These are phyloP conservation scores for Coemansia sp. DNA, from an alignment of 192 early-diverging fungal genomes.

Conservation along the genomic window DNA sequence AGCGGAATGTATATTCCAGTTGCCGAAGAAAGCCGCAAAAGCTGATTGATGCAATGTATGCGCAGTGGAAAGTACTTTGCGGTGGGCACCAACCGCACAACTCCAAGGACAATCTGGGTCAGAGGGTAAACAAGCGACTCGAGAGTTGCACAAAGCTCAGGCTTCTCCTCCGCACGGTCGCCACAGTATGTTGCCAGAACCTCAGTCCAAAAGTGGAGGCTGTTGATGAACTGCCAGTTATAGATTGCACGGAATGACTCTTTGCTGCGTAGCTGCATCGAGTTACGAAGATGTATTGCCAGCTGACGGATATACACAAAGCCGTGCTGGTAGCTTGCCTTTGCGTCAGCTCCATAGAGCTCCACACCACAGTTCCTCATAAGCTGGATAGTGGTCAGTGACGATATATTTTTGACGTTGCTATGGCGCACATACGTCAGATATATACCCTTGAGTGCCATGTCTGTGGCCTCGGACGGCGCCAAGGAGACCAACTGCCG, in stretches of 20 bases:
- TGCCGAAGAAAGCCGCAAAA: slow-evolving; percentile 70
- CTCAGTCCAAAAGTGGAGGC: slow-evolving; percentile 86
- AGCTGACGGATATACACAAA: slow-evolving; percentile 93
- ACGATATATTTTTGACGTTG: slow-evolving; percentile 76
- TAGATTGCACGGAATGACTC: slow-evolving; percentile 88
- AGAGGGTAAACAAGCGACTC: slow-evolving; percentile 87
- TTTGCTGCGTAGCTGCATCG: slow-evolving; percentile 82
- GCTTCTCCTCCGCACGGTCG: slow-evolving; percentile 55
- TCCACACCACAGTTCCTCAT: slow-evolving; percentile 94
- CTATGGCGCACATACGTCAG: slow-evolving; percentile 76
- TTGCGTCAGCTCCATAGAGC: slow-evolving; percentile 75
- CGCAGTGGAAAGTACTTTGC: slow-evolving; percentile 91
- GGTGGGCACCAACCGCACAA: slow-evolving; percentile 81
- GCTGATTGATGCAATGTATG: slow-evolving; percentile 75
- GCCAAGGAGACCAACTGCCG: slow-evolving; percentile 65
- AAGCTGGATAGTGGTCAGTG: slow-evolving; percentile 81
- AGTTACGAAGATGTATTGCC: slow-evolving; percentile 87
- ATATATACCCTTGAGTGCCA: slow-evolving; percentile 78
- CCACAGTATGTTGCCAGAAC: slow-evolving; percentile 74
- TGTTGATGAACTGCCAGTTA: slow-evolving; percentile 97
- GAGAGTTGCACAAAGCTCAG: slow-evolving; percentile 54
- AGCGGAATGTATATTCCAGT: slow-evolving; percentile 78
- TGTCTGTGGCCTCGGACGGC: slow-evolving; percentile 62
- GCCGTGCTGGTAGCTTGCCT: slow-evolving; percentile 86
- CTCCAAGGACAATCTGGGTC: slow-evolving; percentile 74